Evolutionary conservation across 345 rosid genomes (phyloP).

Genomic region (Brassica cretica): DNA sequence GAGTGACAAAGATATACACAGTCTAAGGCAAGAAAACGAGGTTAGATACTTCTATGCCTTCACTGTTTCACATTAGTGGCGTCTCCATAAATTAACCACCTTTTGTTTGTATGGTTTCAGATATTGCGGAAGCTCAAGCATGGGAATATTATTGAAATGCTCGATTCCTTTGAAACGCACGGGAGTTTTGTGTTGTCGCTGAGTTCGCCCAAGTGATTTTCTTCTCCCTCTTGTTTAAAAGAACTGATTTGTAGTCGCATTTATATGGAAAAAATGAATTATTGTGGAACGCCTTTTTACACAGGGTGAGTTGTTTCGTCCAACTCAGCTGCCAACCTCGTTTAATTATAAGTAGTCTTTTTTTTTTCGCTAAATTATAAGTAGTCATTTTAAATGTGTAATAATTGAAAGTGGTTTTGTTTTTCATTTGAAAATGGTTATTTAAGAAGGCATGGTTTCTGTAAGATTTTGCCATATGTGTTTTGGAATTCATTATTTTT

Average conservation of each 20-base stretch:
- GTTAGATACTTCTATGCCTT: constrained; percentile 37
- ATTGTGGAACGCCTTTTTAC: constrained; percentile 9
- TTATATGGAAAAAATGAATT: neutral
- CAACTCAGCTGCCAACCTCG: no score
- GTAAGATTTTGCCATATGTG: no score
- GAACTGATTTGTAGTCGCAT: neutral
- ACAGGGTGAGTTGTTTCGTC: constrained; percentile 81
- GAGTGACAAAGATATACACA: constrained; percentile 87
- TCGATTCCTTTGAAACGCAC: constrained; percentile 93
- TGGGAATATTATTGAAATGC: constrained; percentile 89
- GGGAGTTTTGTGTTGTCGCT: constrained; percentile 95
- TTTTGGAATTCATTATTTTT: no score
- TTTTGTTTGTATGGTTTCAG: constrained; percentile 45
- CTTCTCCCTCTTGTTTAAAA: constrained; percentile 9
- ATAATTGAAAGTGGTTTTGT: no score
- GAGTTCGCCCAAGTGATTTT: constrained; percentile 85
- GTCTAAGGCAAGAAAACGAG: constrained; percentile 94
- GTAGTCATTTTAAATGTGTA: no score
- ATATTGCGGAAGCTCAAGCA: constrained; percentile 93
- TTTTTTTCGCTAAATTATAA: no score
- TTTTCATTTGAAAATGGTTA: no score
- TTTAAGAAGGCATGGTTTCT: no score
- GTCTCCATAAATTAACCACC: no score
- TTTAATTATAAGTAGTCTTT: no score
- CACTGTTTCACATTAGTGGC: neutral